Base-by-base conservation (phyloP, 352 stramenopile genomes). In the Globisporangium middletonii region DNA sequence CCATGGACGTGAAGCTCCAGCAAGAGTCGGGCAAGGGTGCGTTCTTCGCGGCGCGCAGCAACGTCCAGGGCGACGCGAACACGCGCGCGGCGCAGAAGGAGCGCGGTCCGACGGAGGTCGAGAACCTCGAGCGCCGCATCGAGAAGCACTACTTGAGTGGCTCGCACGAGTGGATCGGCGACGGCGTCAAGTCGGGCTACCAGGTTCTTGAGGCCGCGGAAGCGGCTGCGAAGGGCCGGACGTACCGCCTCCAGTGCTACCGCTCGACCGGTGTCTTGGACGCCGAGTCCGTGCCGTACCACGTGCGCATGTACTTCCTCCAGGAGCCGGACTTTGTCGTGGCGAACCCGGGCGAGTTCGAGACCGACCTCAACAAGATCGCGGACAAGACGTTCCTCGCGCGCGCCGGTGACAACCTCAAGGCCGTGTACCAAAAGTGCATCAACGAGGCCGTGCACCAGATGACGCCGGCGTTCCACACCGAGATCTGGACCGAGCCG, bases 231-330 rank as follows among this genome's bases (percentile, higher is more conserved):
- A 88, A 91, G 68, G 59, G 62, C 50, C 73, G 72, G 64, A 84
- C 77, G 4, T 90, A 90, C 73, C 79, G 83, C 51, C 78, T 93
- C 60, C 83, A 93, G 62, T 93, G 83, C 79, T 93, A 93, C 74
- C 83, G 83, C 55, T 89, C 79, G 16, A 85, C 69, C 53, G 83
- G 83, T 37, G 77, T 93, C 63, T 62, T 93, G n/a, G 83, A 93
- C 64, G 61, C 80, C 3, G 57, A 69, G n/a, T 55, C 75, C 15
- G 79, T 93, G 55, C 83, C 83, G 4, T 91, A 80, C 54, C 83
- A 93, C 65, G 79, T 93, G 60, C 80, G 83, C 63, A 86, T 93
- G 73, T 93, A 93, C 66, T 93, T 93, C 62, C 54, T 93, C 48
- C 79, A 89, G 57, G 56, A 89, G 62, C 80, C 83, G 3, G 59